A percentile compares a stretch with the other conserved stretches of the same genome.
These are phyloP conservation scores for Alternaria triticimaculans DNA, from an alignment of 2,329 filamentous ascomycete species.

Conservation along the genomic window DNA sequence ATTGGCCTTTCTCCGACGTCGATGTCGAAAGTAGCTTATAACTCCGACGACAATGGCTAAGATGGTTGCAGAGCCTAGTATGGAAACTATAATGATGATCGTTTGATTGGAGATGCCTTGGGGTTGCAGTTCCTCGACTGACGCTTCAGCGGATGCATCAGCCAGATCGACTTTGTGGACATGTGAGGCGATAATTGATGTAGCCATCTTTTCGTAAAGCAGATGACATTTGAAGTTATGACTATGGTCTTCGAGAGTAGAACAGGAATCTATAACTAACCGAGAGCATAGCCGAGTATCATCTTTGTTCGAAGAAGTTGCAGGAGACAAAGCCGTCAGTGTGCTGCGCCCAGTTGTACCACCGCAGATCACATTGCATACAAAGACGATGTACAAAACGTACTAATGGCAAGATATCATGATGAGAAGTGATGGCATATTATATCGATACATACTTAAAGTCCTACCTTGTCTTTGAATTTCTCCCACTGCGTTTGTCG, in stretches of 20 bases:
- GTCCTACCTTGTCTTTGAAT: not conserved
- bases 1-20: not conserved
- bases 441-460: not conserved
- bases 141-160: not conserved
- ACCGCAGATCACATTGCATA: not conserved
- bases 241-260: not conserved
- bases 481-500: constrained; percentile 6
- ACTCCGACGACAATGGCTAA: not conserved
- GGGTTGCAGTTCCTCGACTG: not conserved
- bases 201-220: not conserved
- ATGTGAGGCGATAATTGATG: not conserved
- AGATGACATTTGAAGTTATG: not conserved
- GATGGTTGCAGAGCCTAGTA: not conserved
- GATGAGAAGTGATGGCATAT: not conserved
- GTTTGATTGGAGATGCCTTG: not conserved
- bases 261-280: not conserved
- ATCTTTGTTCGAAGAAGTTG: not conserved
- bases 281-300: not conserved
- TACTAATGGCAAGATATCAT: not conserved
- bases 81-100: constrained; percentile 1
- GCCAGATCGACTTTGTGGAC: not conserved
- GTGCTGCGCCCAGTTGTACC: not conserved
- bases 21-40: constrained; percentile 1
- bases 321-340: not conserved
- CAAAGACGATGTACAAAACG: not conserved